Base-by-base conservation (phyloP, 176 grass and related monocot genomes). In the Dendrocalamus sinicus region DNA sequence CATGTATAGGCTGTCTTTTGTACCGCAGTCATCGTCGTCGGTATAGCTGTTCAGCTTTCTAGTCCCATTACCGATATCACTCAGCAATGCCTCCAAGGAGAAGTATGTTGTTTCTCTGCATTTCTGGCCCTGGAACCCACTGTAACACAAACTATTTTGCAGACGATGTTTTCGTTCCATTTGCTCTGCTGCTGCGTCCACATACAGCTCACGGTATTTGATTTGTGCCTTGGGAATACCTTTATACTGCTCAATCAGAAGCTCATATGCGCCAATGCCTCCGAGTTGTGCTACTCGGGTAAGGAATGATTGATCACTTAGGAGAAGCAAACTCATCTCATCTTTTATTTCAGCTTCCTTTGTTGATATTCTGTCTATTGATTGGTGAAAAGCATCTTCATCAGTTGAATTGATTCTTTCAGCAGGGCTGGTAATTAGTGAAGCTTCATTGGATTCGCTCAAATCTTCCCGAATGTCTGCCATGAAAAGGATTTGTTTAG, bases 131-230 rank as follows among this genome's bases (percentile, higher is more conserved):
- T 71, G 72, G 37, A 77, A 79, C 24, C 72, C 40, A 9, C 83
- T 86, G 82, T 76, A 78, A 15, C 78, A 78, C 16, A 75, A 62
- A 10, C 78, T 58, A 2, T 57, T 84, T 70, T 46, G 80, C 71
- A 79, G 82, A 23, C 20, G 17, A 40, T 77, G 75, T 72, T 93
- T 98, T 11, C 65, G 77, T 39, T 80, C 71, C 81, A 98, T 63
- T 22, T 92, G 91, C 62, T 98, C 95, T 16, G 19, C 35, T 60
- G 89, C 89, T 10, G 78, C 58, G 72, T 95, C 93, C 44, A 86
- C 1, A 58, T 80, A 89, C 9, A 98, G 83, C 32, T 92, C 72
- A 32, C 28, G 22, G 59, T 89, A 61, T 45, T 47, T 12, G 69
- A 79, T 79, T 76, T 51, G 70, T 22, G 40, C 8, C 69, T 84